These are phyloP conservation scores for Sphaerostilbella broomeana DNA, from an alignment of 2,329 filamentous ascomycete species.

Conservation along the genomic window DNA sequence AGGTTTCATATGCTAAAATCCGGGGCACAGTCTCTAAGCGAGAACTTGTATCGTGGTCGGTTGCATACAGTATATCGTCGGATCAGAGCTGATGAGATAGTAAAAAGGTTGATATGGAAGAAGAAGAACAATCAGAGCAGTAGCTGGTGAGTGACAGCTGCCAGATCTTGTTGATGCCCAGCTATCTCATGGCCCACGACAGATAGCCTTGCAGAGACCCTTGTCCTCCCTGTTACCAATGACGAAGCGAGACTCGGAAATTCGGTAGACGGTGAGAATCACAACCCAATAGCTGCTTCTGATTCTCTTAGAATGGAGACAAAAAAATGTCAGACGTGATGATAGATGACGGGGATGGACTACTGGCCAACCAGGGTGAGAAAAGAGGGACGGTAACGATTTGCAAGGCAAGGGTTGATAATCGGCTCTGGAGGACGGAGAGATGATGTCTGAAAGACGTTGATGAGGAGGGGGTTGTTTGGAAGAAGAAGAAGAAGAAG, in stretches of 20 bases:
- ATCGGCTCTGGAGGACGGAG: conserved; percentile 8
- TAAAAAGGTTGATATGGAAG: too few species aligned
- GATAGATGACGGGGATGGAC: conserved; percentile 10
- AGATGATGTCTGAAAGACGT: conserved; percentile 5
- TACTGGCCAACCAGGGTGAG: conserved; percentile 15
- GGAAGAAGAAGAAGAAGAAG: conserved; percentile 4
- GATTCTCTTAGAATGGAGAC: too few species aligned
- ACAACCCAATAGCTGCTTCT: too few species aligned
- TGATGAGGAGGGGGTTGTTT: conserved; percentile 1
- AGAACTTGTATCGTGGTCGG: too few species aligned
- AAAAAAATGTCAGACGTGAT: too few species aligned
- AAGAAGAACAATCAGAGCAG: too few species aligned
- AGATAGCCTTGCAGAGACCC: not conserved
- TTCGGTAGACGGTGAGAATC: not conserved
- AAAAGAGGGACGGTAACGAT: conserved; percentile 11
- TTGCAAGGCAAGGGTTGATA: conserved; percentile 1
- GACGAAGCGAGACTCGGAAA: not conserved
- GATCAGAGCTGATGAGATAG: too few species aligned
- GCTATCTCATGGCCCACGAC: conserved; percentile 7
- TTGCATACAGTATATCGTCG: too few species aligned
- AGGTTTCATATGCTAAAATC: conserved; percentile 1
- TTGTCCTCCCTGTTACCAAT: not conserved
- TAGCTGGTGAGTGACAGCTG: too few species aligned
- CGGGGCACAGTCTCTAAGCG: not conserved
- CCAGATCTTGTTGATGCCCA: conserved; percentile 1